phyloP scores from a whole-genome alignment of 805 yeast genomes.

The Suhomyces tanzawaensis region DNA sequence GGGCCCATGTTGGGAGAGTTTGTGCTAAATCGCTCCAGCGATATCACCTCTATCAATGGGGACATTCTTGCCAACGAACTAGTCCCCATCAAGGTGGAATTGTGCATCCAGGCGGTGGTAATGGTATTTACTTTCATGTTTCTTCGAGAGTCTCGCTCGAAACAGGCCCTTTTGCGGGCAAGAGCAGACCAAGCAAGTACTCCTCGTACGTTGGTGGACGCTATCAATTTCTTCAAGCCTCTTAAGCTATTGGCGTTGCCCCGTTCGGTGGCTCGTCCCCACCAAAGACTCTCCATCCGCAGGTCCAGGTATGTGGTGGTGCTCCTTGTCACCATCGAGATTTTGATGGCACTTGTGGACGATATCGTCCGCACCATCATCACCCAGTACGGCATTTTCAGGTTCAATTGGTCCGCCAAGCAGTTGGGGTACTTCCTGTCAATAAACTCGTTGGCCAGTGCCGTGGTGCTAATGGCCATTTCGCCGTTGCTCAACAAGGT shows the following conservation, averaged over 20 bases:
- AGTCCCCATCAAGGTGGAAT: constrained; percentile 17
- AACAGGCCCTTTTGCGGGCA: constrained; percentile 17
- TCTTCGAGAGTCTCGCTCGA: constrained; percentile 18
- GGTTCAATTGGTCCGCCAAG: constrained; percentile 17
- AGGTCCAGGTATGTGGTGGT: constrained; percentile 13
- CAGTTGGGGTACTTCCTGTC: constrained; percentile 17
- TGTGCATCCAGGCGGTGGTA: constrained; percentile 1
- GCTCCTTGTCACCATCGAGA: constrained; percentile 13
- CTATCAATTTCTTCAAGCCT: constrained; percentile 17
- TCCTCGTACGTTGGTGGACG: neutral
- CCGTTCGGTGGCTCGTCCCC: constrained; percentile 10
- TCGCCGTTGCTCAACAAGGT: constrained; percentile 16
- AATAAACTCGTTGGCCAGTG: constrained; percentile 14
- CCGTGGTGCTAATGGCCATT: constrained; percentile 15
- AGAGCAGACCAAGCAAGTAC: constrained; percentile 3
- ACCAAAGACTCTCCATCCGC: constrained; percentile 9
- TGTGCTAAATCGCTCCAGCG: neutral
- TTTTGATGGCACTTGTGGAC: constrained; percentile 13
- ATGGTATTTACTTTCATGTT: constrained; percentile 9
- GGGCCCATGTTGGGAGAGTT: constrained; percentile 10
- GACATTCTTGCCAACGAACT: constrained; percentile 12
- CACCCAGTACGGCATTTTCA: constrained; percentile 18
- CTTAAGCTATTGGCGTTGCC: constrained; percentile 19
- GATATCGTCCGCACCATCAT: constrained; percentile 16
- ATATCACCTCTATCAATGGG: neutral